phyloP scores from a whole-genome alignment of 345 rosid genomes.

The Chamaenerion angustifolium region DNA sequence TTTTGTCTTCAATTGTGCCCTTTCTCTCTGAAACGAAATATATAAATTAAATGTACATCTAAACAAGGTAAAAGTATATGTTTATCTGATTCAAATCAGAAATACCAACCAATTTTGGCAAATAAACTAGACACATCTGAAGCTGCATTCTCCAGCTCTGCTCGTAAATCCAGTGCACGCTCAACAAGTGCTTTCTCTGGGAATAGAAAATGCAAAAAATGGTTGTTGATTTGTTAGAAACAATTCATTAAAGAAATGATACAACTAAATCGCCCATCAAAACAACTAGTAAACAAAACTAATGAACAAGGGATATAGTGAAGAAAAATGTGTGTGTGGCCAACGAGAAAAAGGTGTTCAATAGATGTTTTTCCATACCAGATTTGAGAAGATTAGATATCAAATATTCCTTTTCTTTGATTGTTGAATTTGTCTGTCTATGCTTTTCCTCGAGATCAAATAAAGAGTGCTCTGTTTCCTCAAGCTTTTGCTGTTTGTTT shows the following conservation, averaged over 20 bases:
- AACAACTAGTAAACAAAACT: too few relatives aligned
- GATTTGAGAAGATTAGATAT: conserved; percentile 77
- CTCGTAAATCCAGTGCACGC: conserved; percentile 69
- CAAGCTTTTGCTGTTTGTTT: conserved; percentile 62
- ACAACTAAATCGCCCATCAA: too few relatives aligned
- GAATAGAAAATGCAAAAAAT: conserved; percentile 1
- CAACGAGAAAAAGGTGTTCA: background rate
- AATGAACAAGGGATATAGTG: too few relatives aligned
- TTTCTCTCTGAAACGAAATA: conserved; percentile 54
- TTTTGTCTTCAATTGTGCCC: conserved; percentile 86
- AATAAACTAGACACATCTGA: conserved; percentile 78
- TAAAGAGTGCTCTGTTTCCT: conserved; percentile 71
- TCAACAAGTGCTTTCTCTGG: conserved; percentile 79
- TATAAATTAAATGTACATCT: too few relatives aligned
- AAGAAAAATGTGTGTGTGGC: too few relatives aligned
- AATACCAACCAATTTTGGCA: conserved; percentile 60
- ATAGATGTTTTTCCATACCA: conserved; percentile 31
- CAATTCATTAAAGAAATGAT: background rate
- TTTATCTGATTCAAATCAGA: background rate
- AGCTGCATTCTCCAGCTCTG: conserved; percentile 77
- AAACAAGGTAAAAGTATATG: background rate
- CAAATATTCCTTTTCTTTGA: conserved; percentile 83
- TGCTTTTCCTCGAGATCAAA: conserved; percentile 91
- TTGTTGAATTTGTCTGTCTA: conserved; percentile 79
- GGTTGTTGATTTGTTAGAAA: background rate